phyloP scores from a whole-genome alignment of 148 eudicot species.

The Fagopyrum tataricum region DNA sequence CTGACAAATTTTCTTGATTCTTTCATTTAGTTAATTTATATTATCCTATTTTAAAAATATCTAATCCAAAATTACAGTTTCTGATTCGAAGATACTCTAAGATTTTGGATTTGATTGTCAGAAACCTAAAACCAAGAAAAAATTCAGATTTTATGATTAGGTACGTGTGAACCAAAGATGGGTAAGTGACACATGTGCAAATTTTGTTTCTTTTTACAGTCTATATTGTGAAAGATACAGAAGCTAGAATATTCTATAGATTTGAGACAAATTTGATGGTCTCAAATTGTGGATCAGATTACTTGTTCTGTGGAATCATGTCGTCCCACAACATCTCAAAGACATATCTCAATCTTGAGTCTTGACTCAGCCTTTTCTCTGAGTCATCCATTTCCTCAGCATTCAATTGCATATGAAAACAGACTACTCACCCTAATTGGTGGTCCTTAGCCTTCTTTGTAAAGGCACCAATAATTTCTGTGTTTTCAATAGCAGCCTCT shows the following conservation, averaged over 20 bases:
- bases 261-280: not conserved
- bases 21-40: too few species aligned
- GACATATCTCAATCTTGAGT: not conserved
- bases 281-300: not conserved
- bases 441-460: not conserved
- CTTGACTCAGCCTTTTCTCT: not conserved
- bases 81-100: too few species aligned
- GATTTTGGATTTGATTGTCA: too few species aligned
- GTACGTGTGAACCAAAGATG: too few species aligned
- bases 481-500: not conserved
- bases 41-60: too few species aligned
- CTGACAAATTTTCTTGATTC: too few species aligned
- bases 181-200: too few species aligned
- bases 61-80: too few species aligned
- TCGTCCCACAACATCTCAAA: conserved; percentile 1
- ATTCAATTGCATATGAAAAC: not conserved
- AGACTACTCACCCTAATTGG: conserved; percentile 3
- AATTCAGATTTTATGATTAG: too few species aligned
- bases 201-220: too few species aligned
- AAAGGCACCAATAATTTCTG: not conserved
- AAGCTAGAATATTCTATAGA: not conserved
- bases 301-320: not conserved
- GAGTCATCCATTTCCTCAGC: not conserved
- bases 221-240: too few species aligned
- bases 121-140: too few species aligned